These are phyloP conservation scores for Crithidia brevicula DNA, from an alignment of 208 protist genomes.

Conservation along the genomic window DNA sequence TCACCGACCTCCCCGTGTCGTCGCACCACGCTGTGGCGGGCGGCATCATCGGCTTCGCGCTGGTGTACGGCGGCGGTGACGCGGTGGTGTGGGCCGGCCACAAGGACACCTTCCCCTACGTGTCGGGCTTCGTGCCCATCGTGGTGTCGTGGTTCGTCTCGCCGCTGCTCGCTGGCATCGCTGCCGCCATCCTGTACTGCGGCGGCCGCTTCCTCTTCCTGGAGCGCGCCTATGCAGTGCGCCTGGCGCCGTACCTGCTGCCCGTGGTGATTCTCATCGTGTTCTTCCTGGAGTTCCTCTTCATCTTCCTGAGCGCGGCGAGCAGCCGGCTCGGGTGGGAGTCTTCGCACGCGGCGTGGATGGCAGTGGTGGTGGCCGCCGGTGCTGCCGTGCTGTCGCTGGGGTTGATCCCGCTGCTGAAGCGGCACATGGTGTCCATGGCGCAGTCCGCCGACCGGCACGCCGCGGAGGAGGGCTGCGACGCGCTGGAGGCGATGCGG, in stretches of 20 bases:
- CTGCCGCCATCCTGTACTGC: constrained; percentile 43
- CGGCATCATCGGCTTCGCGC: constrained; percentile 74
- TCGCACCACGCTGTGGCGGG: constrained; percentile 69
- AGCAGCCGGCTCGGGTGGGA: constrained; percentile 43
- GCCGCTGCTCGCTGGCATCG: constrained; percentile 50
- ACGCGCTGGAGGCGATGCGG: constrained; percentile 40
- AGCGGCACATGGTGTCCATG: constrained; percentile 29
- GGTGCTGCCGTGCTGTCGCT: constrained; percentile 41
- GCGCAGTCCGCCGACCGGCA: constrained; percentile 20
- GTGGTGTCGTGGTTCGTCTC: constrained; percentile 69
- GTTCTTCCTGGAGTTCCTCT: constrained; percentile 70
- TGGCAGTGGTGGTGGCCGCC: constrained; percentile 53
- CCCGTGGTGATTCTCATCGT: constrained; percentile 52
- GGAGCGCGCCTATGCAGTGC: constrained; percentile 36
- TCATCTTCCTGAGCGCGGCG: constrained; percentile 71
- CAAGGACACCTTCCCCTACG: constrained; percentile 53
- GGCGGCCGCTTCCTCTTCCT: constrained; percentile 45
- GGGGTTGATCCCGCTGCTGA: constrained; percentile 51
- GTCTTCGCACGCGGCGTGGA: constrained; percentile 41
- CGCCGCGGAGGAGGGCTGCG: constrained; percentile 33
- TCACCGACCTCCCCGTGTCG: constrained; percentile 51
- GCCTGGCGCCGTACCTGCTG: constrained; percentile 42
- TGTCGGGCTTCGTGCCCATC: constrained; percentile 61
- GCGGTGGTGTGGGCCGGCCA: constrained; percentile 55
- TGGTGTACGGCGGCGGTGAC: constrained; percentile 59